A percentile compares a stretch with the other conserved stretches of the same genome.
Evolutionary conservation across 805 yeast species (phyloP).

Genomic region (Myxozyma neglecta): DNA sequence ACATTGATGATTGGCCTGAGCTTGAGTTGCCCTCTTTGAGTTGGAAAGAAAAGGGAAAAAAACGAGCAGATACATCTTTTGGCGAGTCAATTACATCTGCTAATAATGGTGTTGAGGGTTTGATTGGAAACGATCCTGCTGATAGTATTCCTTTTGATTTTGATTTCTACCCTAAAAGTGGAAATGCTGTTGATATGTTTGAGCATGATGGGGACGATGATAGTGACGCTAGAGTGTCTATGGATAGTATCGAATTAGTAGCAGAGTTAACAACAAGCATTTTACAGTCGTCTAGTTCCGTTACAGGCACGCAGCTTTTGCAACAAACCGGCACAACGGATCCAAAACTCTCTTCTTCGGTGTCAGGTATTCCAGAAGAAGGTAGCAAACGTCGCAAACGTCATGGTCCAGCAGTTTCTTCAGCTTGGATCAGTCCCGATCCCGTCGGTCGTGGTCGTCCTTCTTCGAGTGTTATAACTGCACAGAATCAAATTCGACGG

Average conservation of each 20-base stretch:
- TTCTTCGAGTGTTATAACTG: not conserved
- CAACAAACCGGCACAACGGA: not conserved
- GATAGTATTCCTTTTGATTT: not conserved
- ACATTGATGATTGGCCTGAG: slow-evolving; percentile 1
- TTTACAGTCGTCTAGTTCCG: slow-evolving; percentile 1
- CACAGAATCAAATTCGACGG: slow-evolving; percentile 6
- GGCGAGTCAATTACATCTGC: not conserved
- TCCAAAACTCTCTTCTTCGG: not conserved
- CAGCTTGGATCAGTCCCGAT: slow-evolving; percentile 25
- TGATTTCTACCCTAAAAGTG: not conserved
- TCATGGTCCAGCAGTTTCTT: slow-evolving; percentile 29
- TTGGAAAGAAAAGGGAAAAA: not conserved
- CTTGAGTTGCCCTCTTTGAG: not conserved
- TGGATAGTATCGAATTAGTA: slow-evolving; percentile 8
- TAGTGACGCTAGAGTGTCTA: slow-evolving; percentile 7
- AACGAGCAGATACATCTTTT: not conserved
- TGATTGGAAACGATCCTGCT: not conserved
- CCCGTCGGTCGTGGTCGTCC: slow-evolving; percentile 26
- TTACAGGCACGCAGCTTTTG: not conserved
- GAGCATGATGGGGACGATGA: slow-evolving; percentile 3
- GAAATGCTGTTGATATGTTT: not conserved
- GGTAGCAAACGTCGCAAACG: slow-evolving; percentile 23
- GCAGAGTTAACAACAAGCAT: slow-evolving; percentile 13
- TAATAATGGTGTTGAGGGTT: not conserved
- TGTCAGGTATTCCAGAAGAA: not conserved